Evolutionary conservation across 345 rosid genomes (phyloP).

Genomic region (Schrenkiella parvula): DNA sequence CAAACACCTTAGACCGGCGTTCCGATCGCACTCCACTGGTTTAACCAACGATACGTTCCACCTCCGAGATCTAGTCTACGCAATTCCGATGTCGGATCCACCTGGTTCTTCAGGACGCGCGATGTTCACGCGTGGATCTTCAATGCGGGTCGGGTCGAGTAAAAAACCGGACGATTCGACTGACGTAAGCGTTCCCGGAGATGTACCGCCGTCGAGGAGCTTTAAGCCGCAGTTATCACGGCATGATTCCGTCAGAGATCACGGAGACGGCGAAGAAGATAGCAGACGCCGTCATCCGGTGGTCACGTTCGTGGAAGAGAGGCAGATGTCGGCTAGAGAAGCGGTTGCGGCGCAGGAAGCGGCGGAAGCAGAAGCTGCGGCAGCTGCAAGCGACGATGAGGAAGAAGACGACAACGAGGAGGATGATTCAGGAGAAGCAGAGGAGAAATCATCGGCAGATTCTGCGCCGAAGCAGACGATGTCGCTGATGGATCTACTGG

Average conservation of each 20-base stretch:
- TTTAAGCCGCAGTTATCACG: conserved; percentile 52
- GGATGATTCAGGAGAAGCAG: conserved; percentile 29
- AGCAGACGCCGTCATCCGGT: conserved; percentile 39
- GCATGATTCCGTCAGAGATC: conserved; percentile 46
- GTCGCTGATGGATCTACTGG: conserved; percentile 87
- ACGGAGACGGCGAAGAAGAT: conserved; percentile 25
- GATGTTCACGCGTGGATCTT: conserved; percentile 46
- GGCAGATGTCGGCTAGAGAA: conserved; percentile 75
- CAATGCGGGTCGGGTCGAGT: conserved; percentile 42
- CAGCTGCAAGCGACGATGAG: conserved; percentile 36
- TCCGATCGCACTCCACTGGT: conserved; percentile 18
- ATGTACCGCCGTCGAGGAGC: conserved; percentile 33
- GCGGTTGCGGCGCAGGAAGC: conserved; percentile 79
- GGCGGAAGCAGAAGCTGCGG: conserved; percentile 47
- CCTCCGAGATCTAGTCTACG: neutral
- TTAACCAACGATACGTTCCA: neutral
- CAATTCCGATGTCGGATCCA: conserved; percentile 33
- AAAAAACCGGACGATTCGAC: conserved; percentile 30
- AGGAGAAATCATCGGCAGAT: conserved; percentile 14
- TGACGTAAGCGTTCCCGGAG: conserved; percentile 26
- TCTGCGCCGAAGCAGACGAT: conserved; percentile 46
- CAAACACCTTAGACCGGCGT: conserved; percentile 36
- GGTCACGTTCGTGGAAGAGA: conserved; percentile 54
- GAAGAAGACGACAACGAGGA: neutral
- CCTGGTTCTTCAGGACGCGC: conserved; percentile 37